Base-by-base conservation (phyloP, 495 filamentous ascomycete genomes). In the Saxispiralis lemnorum region DNA sequence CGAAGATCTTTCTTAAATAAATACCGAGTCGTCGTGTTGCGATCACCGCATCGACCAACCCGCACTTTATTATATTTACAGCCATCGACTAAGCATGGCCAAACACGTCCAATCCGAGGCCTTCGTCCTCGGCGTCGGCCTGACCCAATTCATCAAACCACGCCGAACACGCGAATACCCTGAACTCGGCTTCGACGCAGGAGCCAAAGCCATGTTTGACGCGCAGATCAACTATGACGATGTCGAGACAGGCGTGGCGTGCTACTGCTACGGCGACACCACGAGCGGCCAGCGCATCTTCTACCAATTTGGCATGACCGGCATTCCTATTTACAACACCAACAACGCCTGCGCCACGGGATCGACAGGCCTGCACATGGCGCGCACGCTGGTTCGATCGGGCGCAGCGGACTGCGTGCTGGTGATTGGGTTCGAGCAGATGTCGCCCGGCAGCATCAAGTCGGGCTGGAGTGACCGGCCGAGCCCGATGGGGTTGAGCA, bases 141-240 rank as follows among this genome's bases (percentile, higher is more conserved):
- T 96, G 78, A 97, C 89, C 65, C 92, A 92, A 63, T 97, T 97
- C 72, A 83, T 94, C 71, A 95, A 95, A 68, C 89, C 89, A 2
- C 74, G 88, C 16, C 84, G 85, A 56, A 88, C 92, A 62, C 81
- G 84, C 45, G 79, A 84, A 62, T 86, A 87, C 60, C 77, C 78
- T 0, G 80, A 93, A 57, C 73, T 95, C 7, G 89, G 89, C 44
- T 94, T 85, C 59, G 87, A 95, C 65, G 88, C 89, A 5, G 87
- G 86, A 45, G 71, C 93, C 59, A 96, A 97, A 60, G 89, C 89
- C 37, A 76, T 97, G 71, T 73, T 93, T 1, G 89, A 97, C 59
- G 89, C 89, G 0, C 74, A 88, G 34, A 83, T 97, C 67, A 86
- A 75, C 61, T 97, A 95, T 68, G 88, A 96, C 60, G 84, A 95